Evolutionary conservation across 441 rosid species (phyloP), one percentile per base, ranked within the genome.

Genomic region (Dalechampia spathulata): DNA sequence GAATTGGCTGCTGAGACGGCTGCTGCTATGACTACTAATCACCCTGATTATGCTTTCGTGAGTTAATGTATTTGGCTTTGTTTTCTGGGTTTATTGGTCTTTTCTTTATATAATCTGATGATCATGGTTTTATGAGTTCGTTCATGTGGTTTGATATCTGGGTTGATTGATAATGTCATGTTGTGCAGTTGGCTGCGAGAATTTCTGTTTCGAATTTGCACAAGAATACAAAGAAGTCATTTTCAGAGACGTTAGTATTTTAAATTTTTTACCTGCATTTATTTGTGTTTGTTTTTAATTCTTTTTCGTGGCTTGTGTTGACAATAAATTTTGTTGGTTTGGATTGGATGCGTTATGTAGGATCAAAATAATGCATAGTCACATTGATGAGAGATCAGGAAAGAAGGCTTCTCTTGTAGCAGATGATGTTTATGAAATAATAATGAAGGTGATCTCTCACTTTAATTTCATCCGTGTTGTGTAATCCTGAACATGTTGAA

Each of bases 1-100:
- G 99, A 93, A 52, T 77, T 93, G 76, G 99, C 97, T 1, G 97
- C 99, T 0, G 99, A 93, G 62, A 93, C 99, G 2, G 92, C 99
- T 2, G 99, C 99, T 22, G 92, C 97, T 32, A 74, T 93, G 99
- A 90, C 99, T 0, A 72, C 95, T 14, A 85, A 82, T 43, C 97
- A 90, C 60, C 97, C 97, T 4, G 96, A 90, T 66, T 90, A 90
- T 59, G 97, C 97, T 9, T 90, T 83, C 9, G 97, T 90, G 45
- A 73, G 95, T 64, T 56, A 10, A n/a, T 7, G 5, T 30, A n/a
- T n/a, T 30, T 30, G 4, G 5, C 4, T 30, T 30, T 30, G 4
- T 30, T 30, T 30, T 30, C 34, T n/a, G n/a, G n/a, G n/a, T n/a
- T n/a, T 30, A 3, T 30, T 30, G 34, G 8, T 30, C 34, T 30